phyloP scores from a whole-genome alignment of 2,329 filamentous ascomycete species.

The Ceratocystis alfenasii region DNA sequence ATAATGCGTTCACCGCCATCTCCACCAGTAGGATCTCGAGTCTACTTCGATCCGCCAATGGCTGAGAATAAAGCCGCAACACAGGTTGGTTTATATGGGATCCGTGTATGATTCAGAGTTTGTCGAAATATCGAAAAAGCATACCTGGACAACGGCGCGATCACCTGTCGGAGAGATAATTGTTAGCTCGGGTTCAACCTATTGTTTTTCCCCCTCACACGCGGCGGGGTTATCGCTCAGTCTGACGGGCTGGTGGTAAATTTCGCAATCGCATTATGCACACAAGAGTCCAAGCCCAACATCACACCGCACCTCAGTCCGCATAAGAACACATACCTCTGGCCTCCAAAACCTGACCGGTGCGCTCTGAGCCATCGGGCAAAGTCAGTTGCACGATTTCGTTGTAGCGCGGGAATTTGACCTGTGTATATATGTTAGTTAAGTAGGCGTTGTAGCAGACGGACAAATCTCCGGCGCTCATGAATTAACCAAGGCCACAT shows the following conservation, averaged over 20 bases:
- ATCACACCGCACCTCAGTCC: not conserved
- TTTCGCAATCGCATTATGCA: slow-evolving; percentile 4
- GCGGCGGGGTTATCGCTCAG: not conserved
- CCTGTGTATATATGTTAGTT: slow-evolving; percentile 38
- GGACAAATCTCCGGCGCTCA: too few species aligned
- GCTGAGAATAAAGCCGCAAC: not conserved
- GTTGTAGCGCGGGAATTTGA: slow-evolving; percentile 96
- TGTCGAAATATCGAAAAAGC: not conserved
- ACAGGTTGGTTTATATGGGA: not conserved
- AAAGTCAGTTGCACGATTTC: slow-evolving; percentile 95
- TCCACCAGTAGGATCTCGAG: not conserved
- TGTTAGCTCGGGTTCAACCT: slow-evolving; percentile 24
- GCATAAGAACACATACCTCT: slow-evolving; percentile 53
- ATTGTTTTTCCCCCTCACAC: slow-evolving; percentile 18
- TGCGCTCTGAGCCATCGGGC: slow-evolving; percentile 85
- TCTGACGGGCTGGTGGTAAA: not conserved
- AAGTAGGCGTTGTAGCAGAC: not conserved
- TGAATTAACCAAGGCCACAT: not conserved
- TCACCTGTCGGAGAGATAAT: slow-evolving; percentile 47
- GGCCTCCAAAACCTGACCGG: slow-evolving; percentile 93
- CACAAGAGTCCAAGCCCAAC: not conserved
- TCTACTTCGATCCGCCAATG: not conserved
- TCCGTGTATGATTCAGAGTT: not conserved
- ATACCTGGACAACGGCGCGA: slow-evolving; percentile 88
- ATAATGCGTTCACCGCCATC: not conserved